Base-by-base conservation (phyloP, 2,329 filamentous ascomycete species). In the Colletotrichum trifolii region DNA sequence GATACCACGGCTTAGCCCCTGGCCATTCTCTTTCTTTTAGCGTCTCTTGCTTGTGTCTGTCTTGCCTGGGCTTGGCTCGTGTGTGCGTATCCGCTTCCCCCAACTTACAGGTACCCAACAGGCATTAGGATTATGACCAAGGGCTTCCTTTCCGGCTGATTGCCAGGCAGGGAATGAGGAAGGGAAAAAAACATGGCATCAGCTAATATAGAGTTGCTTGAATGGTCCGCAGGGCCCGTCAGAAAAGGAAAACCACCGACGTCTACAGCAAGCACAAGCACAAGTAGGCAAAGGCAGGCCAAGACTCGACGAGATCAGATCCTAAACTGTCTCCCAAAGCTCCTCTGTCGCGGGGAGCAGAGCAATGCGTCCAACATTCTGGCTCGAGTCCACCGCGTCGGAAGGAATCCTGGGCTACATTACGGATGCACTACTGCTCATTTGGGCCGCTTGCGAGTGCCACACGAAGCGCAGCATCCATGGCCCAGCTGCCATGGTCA, bases 401-500 rank as follows among this genome's bases (percentile, higher is more conserved):
- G 38, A 40, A 13, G 9, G 13, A 40, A 40, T 10, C 13, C 13
- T 13, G 42, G 13, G 42, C 13, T 45, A 8, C 13, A 15, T 43
- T 15, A n/a, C 42, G 13, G 42, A 15, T 45, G 43, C 43, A 17
- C 43, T 15, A 43, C 7, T 8, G 25, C n/a, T 33, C 13, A 46
- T 40, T 13, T 45, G 42, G 12, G 42, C 13, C 6, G 35, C 45
- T 8, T n/a, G 33, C 40, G 45, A 9, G 40, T n/a, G 25, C 25
- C 25, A 25, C 25, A 25, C 25, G 25, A 25, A 25, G 25, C 25
- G 25, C 25, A 25, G 53, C 53, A 62, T 59, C 58, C 58, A 53
- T 57, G 58, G 39, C 64, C 60, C 52, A 49, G 54, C 43, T 50
- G 54, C 17, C 17, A 64, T 66, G 64, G 64, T 60, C 60, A 70